A percentile compares a stretch with the other conserved stretches of the same genome.
phyloP scores from a whole-genome alignment of 495 filamentous ascomycete genomes.

The Aspergillus incahuasiensis region DNA sequence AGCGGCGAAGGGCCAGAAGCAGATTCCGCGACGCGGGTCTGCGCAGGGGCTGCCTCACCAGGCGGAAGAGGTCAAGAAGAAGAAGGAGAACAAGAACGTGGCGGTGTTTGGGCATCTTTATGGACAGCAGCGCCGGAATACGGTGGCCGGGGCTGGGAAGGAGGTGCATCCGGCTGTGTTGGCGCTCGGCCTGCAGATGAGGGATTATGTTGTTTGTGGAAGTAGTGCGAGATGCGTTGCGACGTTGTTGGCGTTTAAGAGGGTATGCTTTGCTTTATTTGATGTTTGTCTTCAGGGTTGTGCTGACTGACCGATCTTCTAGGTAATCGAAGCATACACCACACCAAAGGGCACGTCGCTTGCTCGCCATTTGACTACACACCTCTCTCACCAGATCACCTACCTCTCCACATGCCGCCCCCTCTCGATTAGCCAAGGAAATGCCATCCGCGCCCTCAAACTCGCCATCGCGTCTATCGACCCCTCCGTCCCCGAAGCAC shows the following conservation, averaged over 20 bases:
- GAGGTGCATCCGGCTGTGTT: constrained; percentile 89
- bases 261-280: constrained; percentile 49
- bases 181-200: constrained; percentile 83
- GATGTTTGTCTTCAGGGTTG: neutral
- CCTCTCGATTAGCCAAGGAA: constrained; percentile 90
- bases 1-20: constrained; percentile 35
- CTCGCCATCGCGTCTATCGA: constrained; percentile 81
- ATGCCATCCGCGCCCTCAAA: constrained; percentile 92
- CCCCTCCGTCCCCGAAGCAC: constrained; percentile 68
- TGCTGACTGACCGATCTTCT: constrained; percentile 14
- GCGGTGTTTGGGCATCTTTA: constrained; percentile 84
- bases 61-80: constrained; percentile 36
- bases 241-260: constrained; percentile 83
- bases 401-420: constrained; percentile 89
- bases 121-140: constrained; percentile 64
- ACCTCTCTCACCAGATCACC: constrained; percentile 91
- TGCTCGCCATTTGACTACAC: constrained; percentile 84
- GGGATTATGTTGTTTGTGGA: constrained; percentile 81
- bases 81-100: constrained; percentile 64
- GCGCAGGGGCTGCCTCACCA: constrained; percentile 41
- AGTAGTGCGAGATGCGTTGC: constrained; percentile 85
- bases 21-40: constrained; percentile 29
- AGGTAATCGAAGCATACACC: constrained; percentile 89
- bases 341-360: constrained; percentile 80
- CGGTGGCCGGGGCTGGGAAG: constrained; percentile 69